Conservation (phyloP, 2,329 filamentous ascomycete genomes). For the Ceratocystis eucalypticola region DNA sequence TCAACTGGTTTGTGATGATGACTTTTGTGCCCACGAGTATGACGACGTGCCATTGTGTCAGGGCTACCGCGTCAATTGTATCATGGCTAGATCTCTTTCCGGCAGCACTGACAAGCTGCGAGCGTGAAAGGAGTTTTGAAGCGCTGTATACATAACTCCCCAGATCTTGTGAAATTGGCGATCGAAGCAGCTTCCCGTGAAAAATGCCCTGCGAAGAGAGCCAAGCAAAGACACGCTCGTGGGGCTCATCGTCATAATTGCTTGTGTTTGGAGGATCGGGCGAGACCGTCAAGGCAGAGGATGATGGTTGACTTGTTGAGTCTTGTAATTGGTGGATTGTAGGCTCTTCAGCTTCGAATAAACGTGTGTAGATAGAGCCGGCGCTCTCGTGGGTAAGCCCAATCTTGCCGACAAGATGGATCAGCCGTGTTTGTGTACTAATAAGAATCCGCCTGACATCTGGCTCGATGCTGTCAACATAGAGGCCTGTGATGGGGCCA, state of each 20-base stretch:
- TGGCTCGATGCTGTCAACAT: constrained; percentile 61
- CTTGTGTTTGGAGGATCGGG: constrained; percentile 51
- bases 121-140: constrained; percentile 61
- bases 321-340: constrained; percentile 52
- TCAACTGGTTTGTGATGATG: constrained; percentile 74
- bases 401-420: constrained; percentile 69
- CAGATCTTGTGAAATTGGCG: constrained; percentile 46
- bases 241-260: constrained; percentile 41
- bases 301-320: background rate
- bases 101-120: constrained; percentile 57
- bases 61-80: constrained; percentile 60
- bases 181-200: constrained; percentile 63
- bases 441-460: constrained; percentile 69
- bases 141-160: constrained; percentile 64
- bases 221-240: constrained; percentile 78
- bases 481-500: constrained; percentile 71
- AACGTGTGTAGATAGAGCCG: constrained; percentile 68
- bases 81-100: constrained; percentile 55
- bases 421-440: constrained; percentile 61
- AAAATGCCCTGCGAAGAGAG: constrained; percentile 74
- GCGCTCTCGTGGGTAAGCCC: constrained; percentile 65
- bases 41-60: constrained; percentile 91
- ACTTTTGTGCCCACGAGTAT: constrained; percentile 70
- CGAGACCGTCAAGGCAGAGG: constrained; percentile 59
- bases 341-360: constrained; percentile 81